A percentile compares a stretch with the other conserved stretches of the same genome.
phyloP scores from a whole-genome alignment of 331 rosid species.

The Saraca asoca region DNA sequence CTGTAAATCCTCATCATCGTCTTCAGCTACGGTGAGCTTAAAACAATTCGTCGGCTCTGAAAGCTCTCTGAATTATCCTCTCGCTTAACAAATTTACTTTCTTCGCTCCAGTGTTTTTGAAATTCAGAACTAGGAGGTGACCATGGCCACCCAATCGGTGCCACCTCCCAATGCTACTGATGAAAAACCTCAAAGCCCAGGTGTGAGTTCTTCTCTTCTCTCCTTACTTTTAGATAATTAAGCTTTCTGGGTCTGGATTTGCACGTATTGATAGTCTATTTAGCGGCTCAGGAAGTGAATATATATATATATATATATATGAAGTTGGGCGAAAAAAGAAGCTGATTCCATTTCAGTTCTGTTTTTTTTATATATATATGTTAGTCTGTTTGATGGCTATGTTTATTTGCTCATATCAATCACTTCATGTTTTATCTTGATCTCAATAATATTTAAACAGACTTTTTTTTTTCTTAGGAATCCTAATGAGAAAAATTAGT shows the following conservation, averaged over 20 bases:
- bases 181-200: slow-evolving; percentile 41
- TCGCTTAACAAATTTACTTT: background rate
- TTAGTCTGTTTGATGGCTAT: no score
- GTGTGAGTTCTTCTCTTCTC: slow-evolving; percentile 30
- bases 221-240: background rate
- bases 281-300: background rate
- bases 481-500: no score
- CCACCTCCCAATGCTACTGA: slow-evolving; percentile 43
- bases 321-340: no score
- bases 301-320: no score
- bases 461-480: no score
- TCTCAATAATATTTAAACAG: no score
- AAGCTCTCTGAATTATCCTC: background rate
- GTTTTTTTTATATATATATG: background rate
- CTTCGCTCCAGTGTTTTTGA: background rate
- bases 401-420: no score
- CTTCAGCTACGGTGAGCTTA: background rate
- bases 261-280: background rate
- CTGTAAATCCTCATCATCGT: background rate
- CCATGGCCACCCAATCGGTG: slow-evolving; percentile 56
- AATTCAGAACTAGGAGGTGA: slow-evolving; percentile 32
- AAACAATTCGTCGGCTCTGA: background rate
- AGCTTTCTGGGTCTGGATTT: background rate
- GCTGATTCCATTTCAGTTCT: slow-evolving; percentile 7
- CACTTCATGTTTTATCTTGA: no score